Evolutionary conservation across 768 basidiomycete genomes (phyloP).

Genomic region (Baorangia bicolor): DNA sequence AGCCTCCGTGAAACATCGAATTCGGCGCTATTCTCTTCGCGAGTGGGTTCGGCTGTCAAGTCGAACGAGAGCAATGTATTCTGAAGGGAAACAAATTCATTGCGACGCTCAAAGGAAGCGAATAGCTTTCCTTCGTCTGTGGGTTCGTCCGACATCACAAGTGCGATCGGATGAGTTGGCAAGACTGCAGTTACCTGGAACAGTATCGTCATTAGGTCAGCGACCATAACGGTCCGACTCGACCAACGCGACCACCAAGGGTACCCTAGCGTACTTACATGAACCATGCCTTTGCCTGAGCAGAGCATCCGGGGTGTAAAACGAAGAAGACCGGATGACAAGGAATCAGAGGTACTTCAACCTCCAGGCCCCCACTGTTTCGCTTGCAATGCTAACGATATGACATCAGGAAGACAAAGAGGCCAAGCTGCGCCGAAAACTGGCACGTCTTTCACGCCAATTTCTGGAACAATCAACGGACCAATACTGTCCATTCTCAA

Average conservation of each 20-base stretch:
- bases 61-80: conserved; percentile 48
- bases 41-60: conserved; percentile 41
- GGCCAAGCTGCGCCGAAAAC: conserved; percentile 49
- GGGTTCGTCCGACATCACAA: conserved; percentile 39
- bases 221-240: not conserved
- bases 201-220: conserved; percentile 22
- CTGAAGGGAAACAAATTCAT: conserved; percentile 58
- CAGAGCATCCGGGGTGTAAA: conserved; percentile 35
- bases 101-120: conserved; percentile 58
- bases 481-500: conserved; percentile 33
- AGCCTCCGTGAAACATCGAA: conserved; percentile 42
- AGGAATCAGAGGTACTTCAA: conserved; percentile 32
- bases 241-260: too few relatives aligned
- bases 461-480: conserved; percentile 5
- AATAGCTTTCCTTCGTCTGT: conserved; percentile 44
- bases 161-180: not conserved
- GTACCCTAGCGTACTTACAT: not conserved
- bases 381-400: conserved; percentile 1
- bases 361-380: not conserved
- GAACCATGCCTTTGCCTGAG: conserved; percentile 7
- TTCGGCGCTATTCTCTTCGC: conserved; percentile 47
- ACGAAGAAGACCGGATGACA: conserved; percentile 41
- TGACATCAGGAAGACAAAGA: conserved; percentile 40
- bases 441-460: conserved; percentile 42
- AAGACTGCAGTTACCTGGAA: not conserved